These are phyloP conservation scores for Whalleya microplaca DNA, from an alignment of 2,329 filamentous ascomycete genomes.

Conservation along the genomic window DNA sequence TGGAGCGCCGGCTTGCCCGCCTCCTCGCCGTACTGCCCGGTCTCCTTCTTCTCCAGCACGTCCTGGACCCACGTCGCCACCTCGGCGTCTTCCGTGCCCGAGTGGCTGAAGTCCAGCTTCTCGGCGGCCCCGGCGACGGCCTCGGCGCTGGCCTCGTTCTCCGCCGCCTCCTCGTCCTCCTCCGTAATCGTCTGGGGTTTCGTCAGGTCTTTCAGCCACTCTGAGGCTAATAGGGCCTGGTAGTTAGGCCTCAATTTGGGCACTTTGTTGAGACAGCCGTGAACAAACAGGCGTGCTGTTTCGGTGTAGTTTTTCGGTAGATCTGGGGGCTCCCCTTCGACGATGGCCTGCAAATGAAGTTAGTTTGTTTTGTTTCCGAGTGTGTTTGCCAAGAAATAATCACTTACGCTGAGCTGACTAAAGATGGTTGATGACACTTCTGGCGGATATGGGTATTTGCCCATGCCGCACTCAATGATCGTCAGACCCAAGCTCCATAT, in stretches of 20 bases:
- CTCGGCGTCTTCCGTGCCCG: conserved; percentile 71
- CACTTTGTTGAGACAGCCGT: conserved; percentile 88
- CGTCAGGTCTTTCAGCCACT: conserved; percentile 79
- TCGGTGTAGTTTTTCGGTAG: conserved; percentile 83
- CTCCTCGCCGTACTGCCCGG: conserved; percentile 53
- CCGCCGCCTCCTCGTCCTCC: conserved; percentile 41
- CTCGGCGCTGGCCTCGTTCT: conserved; percentile 42
- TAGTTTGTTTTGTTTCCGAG: conserved; percentile 11
- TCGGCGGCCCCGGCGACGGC: conserved; percentile 48
- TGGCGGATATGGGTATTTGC: conserved; percentile 92
- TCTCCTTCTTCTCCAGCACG: conserved; percentile 69
- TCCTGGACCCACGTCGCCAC: conserved; percentile 83
- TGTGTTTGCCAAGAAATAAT: conserved; percentile 5
- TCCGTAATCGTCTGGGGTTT: conserved; percentile 61
- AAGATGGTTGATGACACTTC: conserved; percentile 99
- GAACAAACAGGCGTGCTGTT: conserved; percentile 83
- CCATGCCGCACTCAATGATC: conserved; percentile 94
- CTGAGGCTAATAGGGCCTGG: conserved; percentile 82
- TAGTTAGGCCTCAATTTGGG: conserved; percentile 94
- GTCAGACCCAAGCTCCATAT: conserved; percentile 96
- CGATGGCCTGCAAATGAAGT: conserved; percentile 73
- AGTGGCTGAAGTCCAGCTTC: conserved; percentile 46
- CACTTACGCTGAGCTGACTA: conserved; percentile 89
- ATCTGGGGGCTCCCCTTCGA: conserved; percentile 92
- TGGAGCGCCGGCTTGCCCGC: conserved; percentile 80